A percentile compares a stretch with the other conserved stretches of the same genome.
Conservation (phyloP, 106 monocot genomes). For the Acorus gramineus region DNA sequence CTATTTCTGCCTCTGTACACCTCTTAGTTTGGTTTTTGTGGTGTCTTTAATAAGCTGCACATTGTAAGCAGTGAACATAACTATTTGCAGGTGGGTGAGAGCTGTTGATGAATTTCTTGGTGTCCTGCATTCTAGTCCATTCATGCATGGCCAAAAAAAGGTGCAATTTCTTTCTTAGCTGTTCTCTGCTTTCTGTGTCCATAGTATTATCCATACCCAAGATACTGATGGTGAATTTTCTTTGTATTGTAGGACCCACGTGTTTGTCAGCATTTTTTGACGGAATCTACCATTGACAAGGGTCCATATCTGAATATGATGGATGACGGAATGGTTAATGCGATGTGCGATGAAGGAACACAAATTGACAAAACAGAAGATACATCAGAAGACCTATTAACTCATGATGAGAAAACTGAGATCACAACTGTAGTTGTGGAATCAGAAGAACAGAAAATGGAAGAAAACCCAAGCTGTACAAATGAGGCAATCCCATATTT, state of each 20-base stretch:
- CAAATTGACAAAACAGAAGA: slow-evolving; percentile 1
- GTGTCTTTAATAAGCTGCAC: too few relatives aligned
- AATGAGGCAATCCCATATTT: background rate
- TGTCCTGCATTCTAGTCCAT: slow-evolving; percentile 43
- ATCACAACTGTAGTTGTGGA: background rate
- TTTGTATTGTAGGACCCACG: slow-evolving; percentile 16
- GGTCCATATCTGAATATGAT: slow-evolving; percentile 61
- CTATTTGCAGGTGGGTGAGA: slow-evolving; percentile 72
- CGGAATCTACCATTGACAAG: slow-evolving; percentile 73
- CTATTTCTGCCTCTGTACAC: too few relatives aligned
- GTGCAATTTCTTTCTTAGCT: slow-evolving; percentile 4
- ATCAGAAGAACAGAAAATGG: background rate
- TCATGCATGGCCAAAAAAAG: slow-evolving; percentile 59
- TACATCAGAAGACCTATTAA: background rate
- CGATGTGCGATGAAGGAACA: slow-evolving; percentile 22
- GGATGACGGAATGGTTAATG: slow-evolving; percentile 66
- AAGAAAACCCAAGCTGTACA: background rate
- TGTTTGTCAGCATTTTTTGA: slow-evolving; percentile 18
- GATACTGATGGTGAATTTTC: background rate
- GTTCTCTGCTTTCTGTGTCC: background rate
- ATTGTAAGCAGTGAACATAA: background rate
- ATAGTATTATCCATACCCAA: background rate
- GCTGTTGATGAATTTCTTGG: slow-evolving; percentile 69
- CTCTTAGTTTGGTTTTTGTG: too few relatives aligned
- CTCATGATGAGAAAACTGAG: slow-evolving; percentile 2